A percentile compares a stretch with the other conserved stretches of the same genome.
These are phyloP conservation scores for Gilbertella persicaria DNA, from an alignment of 371 early-diverging fungal species.

Conservation along the genomic window DNA sequence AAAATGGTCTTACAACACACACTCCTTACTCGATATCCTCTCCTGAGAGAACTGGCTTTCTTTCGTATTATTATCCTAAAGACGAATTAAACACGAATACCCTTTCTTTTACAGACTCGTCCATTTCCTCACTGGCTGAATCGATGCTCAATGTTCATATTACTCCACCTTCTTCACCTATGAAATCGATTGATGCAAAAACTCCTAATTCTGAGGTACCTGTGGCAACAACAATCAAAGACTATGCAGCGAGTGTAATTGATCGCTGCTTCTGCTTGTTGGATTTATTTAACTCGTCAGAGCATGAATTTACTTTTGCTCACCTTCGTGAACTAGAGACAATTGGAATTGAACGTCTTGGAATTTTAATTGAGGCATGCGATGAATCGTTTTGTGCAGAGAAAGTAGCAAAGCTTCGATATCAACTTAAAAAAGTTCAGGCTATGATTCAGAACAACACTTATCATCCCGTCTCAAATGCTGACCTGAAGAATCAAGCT, in stretches of 20 bases:
- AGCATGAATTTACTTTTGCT: constrained; percentile 11
- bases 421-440: neutral
- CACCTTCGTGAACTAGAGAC: constrained; percentile 13
- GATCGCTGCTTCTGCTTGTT: constrained; percentile 6
- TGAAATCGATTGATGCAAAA: constrained; percentile 1
- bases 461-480: neutral
- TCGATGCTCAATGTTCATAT: constrained; percentile 2
- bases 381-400: neutral
- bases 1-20: neutral
- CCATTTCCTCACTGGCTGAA: constrained; percentile 13
- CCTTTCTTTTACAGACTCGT: constrained; percentile 21
- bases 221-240: neutral
- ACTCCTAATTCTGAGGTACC: neutral
- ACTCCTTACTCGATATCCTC: constrained; percentile 19
- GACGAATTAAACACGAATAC: neutral
- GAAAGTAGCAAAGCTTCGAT: neutral
- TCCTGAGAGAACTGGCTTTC: constrained; percentile 24
- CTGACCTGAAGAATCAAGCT: neutral
- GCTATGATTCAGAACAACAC: neutral
- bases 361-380: constrained; percentile 2
- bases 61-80: constrained; percentile 9
- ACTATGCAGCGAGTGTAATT: constrained; percentile 5
- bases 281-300: constrained; percentile 1
- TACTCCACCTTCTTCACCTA: constrained; percentile 10
- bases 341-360: neutral